Conservation (phyloP, 1,139 yeast species). For the Pichia sp. region DNA sequence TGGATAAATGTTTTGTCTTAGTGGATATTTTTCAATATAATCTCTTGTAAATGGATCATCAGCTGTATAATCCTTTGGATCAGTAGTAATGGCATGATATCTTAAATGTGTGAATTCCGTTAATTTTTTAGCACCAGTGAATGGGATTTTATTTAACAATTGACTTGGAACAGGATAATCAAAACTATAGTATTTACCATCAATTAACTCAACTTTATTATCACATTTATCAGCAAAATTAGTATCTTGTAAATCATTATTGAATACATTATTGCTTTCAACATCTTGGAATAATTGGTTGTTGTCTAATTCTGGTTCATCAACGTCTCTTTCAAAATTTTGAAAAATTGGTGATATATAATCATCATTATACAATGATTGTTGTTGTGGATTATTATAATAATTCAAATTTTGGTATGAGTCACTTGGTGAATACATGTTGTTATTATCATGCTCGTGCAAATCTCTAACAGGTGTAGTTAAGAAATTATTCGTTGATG, state of each 20-base stretch:
- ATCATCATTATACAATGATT: not conserved
- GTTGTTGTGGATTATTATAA: not conserved
- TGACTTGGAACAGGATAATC: slow-evolving; percentile 71
- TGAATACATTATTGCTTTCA: slow-evolving; percentile 11
- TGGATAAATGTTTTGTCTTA: slow-evolving; percentile 60
- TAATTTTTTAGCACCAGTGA: slow-evolving; percentile 40
- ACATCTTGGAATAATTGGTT: slow-evolving; percentile 12
- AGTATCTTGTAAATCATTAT: slow-evolving; percentile 10
- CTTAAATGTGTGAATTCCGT: slow-evolving; percentile 72
- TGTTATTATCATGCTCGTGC: not conserved
- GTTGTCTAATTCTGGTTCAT: slow-evolving; percentile 24
- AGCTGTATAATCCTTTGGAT: slow-evolving; percentile 57
- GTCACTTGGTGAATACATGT: slow-evolving; percentile 7
- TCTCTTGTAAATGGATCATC: slow-evolving; percentile 35
- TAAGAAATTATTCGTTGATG: slow-evolving; percentile 3
- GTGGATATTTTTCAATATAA: slow-evolving; percentile 33
- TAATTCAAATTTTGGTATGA: not conserved
- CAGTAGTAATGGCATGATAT: slow-evolving; percentile 77
- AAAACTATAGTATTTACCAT: slow-evolving; percentile 62
- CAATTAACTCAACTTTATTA: slow-evolving; percentile 23
- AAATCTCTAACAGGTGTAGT: slow-evolving; percentile 4
- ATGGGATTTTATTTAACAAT: slow-evolving; percentile 46
- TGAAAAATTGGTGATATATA: slow-evolving; percentile 16
- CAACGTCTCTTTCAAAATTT: slow-evolving; percentile 23
- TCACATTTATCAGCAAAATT: slow-evolving; percentile 26